These are phyloP conservation scores for Cucurbita moschata DNA, from an alignment of 306 rosid genomes.

Conservation along the genomic window DNA sequence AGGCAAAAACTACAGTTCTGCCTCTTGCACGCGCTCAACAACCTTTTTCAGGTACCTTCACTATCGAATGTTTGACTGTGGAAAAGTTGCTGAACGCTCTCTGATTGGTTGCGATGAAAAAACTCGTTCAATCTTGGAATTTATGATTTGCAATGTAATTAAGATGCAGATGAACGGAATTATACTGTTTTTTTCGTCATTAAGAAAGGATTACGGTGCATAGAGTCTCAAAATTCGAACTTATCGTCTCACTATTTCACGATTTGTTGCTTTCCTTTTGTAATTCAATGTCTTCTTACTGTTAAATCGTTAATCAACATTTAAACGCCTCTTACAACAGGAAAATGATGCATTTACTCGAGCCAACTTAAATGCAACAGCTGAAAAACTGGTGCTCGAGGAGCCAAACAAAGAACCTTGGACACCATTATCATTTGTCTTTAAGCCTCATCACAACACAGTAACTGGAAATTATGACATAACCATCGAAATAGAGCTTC, in stretches of 20 bases:
- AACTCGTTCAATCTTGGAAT: neutral
- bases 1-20: conserved; percentile 72
- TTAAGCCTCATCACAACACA: conserved; percentile 70
- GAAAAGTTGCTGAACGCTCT: neutral
- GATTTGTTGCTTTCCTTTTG: neutral
- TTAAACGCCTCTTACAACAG: conserved; percentile 21
- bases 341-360: conserved; percentile 50
- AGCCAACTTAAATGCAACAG: conserved; percentile 46
- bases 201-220: neutral
- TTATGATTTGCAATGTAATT: neutral
- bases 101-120: neutral
- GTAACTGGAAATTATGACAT: conserved; percentile 84
- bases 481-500: conserved; percentile 46
- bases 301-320: neutral
- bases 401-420: conserved; percentile 41
- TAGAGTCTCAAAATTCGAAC: neutral
- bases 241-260: neutral
- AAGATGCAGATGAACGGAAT: neutral
- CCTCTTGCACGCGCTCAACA: conserved; percentile 71
- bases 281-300: neutral
- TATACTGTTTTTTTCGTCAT: neutral
- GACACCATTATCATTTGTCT: conserved; percentile 45
- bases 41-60: conserved; percentile 67
- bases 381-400: conserved; percentile 43
- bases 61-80: neutral